Percentiles rank a stretch among this genome's conserved stretches.
Evolutionary conservation across 2,329 filamentous ascomycete genomes (phyloP).

Genomic region (Ophiostoma tasmaniense): DNA sequence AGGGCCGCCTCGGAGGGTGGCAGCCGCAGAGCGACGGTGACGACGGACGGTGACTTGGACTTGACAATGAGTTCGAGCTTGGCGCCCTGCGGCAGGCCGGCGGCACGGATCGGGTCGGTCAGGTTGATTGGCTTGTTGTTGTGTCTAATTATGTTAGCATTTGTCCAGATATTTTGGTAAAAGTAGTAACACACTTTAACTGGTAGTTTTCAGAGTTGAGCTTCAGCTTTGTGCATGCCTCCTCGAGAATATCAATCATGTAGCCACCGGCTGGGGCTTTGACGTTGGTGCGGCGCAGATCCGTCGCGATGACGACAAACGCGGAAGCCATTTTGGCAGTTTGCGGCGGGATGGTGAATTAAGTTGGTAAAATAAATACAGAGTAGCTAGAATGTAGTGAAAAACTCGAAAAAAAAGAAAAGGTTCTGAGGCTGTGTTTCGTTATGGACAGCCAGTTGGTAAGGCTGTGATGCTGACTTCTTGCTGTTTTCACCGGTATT

Average conservation of each 20-base stretch:
- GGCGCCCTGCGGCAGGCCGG: constrained; percentile 74
- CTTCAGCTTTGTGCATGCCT: constrained; percentile 78
- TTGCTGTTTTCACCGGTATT: neutral
- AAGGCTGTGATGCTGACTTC: neutral
- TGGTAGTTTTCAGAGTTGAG: constrained; percentile 64
- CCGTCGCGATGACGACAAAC: constrained; percentile 77
- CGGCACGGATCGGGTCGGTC: constrained; percentile 72
- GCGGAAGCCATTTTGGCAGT: constrained; percentile 62
- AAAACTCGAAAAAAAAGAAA: neutral
- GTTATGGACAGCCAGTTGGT: neutral
- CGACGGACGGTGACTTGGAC: constrained; percentile 74
- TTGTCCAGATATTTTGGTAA: too few relatives aligned
- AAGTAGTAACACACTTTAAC: constrained; percentile 55
- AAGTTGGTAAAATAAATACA: neutral
- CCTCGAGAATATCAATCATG: constrained; percentile 74
- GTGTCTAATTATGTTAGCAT: constrained; percentile 41
- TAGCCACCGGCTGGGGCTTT: constrained; percentile 77
- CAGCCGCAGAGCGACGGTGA: constrained; percentile 83
- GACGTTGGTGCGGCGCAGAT: constrained; percentile 67
- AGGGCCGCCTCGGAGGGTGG: constrained; percentile 58
- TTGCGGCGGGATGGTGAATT: constrained; percentile 21
- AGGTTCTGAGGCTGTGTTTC: neutral
- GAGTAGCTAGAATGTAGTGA: too few relatives aligned
- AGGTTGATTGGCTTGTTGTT: constrained; percentile 82
- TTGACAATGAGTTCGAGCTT: constrained; percentile 86